Conservation (phyloP, 495 filamentous ascomycete genomes). For the Bathelium albidoporum region DNA sequence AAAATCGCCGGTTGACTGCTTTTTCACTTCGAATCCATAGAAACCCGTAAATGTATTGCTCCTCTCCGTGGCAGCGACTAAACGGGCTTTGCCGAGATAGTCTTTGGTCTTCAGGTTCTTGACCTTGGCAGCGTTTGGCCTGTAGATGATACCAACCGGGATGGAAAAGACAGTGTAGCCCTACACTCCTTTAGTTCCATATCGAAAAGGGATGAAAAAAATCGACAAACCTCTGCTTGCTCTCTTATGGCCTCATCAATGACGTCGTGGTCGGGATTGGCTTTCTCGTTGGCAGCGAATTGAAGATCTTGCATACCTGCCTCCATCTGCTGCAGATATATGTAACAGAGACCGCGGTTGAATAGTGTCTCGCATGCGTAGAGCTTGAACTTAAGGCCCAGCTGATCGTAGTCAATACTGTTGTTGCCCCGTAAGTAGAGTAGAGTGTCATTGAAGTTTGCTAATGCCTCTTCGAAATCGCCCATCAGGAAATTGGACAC, state of each 20-base stretch:
- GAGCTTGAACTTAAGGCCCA: constrained; percentile 90
- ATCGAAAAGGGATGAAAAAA: neutral
- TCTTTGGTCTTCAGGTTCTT: constrained; percentile 96
- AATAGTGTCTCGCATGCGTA: constrained; percentile 98
- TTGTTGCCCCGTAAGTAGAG: constrained; percentile 92
- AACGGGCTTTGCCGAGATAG: constrained; percentile 85
- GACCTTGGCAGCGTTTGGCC: constrained; percentile 94
- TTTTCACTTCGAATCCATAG: constrained; percentile 62
- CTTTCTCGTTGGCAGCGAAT: constrained; percentile 92
- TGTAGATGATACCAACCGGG: constrained; percentile 86
- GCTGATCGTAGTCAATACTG: constrained; percentile 95
- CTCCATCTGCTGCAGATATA: constrained; percentile 86
- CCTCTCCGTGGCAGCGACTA: constrained; percentile 85
- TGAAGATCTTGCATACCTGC: constrained; percentile 83
- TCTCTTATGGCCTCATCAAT: constrained; percentile 95
- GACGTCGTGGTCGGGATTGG: constrained; percentile 88
- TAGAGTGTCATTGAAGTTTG: constrained; percentile 98
- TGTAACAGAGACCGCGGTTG: constrained; percentile 95
- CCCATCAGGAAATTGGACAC: constrained; percentile 96
- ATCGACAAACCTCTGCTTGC: constrained; percentile 68
- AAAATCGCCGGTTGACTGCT: constrained; percentile 30
- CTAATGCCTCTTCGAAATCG: constrained; percentile 94
- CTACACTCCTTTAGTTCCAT: constrained; percentile 34
- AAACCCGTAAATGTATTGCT: constrained; percentile 68
- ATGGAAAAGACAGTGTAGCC: constrained; percentile 99